Base-by-base conservation (phyloP, 2,329 filamentous ascomycete genomes). In the Plenodomus biglobosus region DNA sequence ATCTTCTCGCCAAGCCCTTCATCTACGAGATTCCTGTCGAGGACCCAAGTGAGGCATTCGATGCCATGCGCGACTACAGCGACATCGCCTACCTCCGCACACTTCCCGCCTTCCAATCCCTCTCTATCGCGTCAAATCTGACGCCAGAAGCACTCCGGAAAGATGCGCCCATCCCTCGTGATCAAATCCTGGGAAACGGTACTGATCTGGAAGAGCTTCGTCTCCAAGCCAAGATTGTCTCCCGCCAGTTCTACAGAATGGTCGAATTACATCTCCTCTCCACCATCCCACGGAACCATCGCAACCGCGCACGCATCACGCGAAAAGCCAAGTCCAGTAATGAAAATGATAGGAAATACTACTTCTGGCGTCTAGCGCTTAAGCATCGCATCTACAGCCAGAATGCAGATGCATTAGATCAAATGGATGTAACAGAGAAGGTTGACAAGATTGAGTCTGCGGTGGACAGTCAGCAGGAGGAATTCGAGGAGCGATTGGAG, bases 11-110 rank as follows among this genome's bases (percentile, higher is more conserved):
- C 27, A 82, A 87, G 47, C 71, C 81, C 0, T 85, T 86, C 51
- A 87, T 91, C 7, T 79, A 84, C 45, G 92, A 97, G 68, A 82
- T 99, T 62, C 95, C 92, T 0, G 86, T 99, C 5, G 94, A 99
- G 73, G 92, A 97, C 53, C 95, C 94, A 0, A 97, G 89, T 64
- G 88, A 92, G 66, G 84, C 81, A 1, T 95, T 95, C 59, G 88
- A 94, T 64, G 84, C 90, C 50, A 77, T 95, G 61, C 83, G 90
- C 57, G 89, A 94, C 65, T 76, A 86, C 42, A 85, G 84, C 59
- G 90, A 95, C 62, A 75, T 92, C 24, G 75, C 77, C 3, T 85
- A 84, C 56, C 76, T 94, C 3, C 82, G 82, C 45, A 75, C 72
- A 8, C 74, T 77, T 16, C 77, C 84, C 0, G 78, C 81, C 8